Evolutionary conservation across 192 early-diverging fungal genomes (phyloP).

Genomic region (Mortierella hygrophila): DNA sequence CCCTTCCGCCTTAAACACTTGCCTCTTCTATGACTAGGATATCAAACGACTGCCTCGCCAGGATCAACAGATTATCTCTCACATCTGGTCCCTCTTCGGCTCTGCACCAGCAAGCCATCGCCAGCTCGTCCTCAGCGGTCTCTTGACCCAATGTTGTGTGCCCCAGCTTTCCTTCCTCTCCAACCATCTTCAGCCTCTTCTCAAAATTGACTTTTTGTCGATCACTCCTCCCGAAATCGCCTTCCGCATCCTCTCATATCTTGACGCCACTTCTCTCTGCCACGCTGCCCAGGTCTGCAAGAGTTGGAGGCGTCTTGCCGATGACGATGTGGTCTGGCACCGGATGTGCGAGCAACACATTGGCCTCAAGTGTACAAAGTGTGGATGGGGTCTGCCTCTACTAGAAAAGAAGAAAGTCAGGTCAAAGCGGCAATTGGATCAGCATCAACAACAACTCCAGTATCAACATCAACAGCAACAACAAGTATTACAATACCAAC

Average conservation of each 20-base stretch:
- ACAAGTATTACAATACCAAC: conserved; percentile 13
- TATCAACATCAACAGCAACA: conserved; percentile 28
- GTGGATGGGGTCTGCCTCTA: conserved; percentile 97
- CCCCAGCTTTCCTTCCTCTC: conserved; percentile 90
- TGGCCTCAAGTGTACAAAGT: conserved; percentile 93
- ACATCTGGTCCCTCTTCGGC: conserved; percentile 79
- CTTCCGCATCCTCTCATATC: conserved; percentile 87
- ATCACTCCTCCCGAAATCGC: conserved; percentile 84
- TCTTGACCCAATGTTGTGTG: conserved; percentile 86
- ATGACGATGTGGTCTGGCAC: conserved; percentile 96
- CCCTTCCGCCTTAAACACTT: not conserved
- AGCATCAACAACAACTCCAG: conserved; percentile 22
- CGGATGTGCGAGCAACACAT: conserved; percentile 98
- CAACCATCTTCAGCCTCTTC: conserved; percentile 73
- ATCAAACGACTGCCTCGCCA: conserved; percentile 67
- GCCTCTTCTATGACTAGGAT: conserved; percentile 51
- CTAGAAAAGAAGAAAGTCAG: conserved; percentile 73
- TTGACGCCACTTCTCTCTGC: conserved; percentile 93
- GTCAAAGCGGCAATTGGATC: conserved; percentile 43
- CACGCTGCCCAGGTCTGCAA: conserved; percentile 90
- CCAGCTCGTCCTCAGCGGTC: conserved; percentile 76
- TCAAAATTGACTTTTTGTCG: conserved; percentile 88
- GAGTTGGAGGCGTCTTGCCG: conserved; percentile 85
- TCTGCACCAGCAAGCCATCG: conserved; percentile 75
- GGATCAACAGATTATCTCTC: conserved; percentile 74